Evolutionary conservation across 2,329 filamentous ascomycete species (phyloP).

Genomic region (Aspergillus aculeatinus): DNA sequence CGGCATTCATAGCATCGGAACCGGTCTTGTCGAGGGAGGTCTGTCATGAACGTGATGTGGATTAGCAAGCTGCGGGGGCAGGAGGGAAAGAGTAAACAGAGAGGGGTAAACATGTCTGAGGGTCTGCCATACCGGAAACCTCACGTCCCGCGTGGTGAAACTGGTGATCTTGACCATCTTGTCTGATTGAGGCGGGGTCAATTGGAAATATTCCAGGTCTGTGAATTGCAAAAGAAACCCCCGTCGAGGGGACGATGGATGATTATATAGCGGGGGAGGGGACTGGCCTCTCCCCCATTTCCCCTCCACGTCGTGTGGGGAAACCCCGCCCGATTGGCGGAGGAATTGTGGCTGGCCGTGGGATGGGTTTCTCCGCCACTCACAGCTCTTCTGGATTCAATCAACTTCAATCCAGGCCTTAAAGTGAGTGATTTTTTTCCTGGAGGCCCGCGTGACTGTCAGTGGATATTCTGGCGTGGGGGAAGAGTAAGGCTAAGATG

Average conservation of each 20-base stretch:
- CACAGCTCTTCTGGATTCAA: slow-evolving; percentile 3
- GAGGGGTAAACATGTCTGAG: not conserved
- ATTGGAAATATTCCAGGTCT: not conserved
- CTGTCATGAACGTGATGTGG: slow-evolving; percentile 26
- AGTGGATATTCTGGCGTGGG: not conserved
- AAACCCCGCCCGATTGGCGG: slow-evolving; percentile 25
- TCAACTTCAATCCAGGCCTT: not conserved
- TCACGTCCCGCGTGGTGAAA: slow-evolving; percentile 70
- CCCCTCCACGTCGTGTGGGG: slow-evolving; percentile 11
- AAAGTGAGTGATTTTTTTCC: not conserved
- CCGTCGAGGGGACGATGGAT: not conserved
- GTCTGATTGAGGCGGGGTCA: slow-evolving; percentile 5
- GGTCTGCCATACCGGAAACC: slow-evolving; percentile 58
- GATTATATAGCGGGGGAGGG: not conserved
- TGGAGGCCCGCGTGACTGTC: not conserved
- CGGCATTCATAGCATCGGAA: slow-evolving; percentile 94
- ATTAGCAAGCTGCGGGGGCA: slow-evolving; percentile 2
- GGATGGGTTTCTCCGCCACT: slow-evolving; percentile 26
- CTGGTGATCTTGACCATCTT: slow-evolving; percentile 66
- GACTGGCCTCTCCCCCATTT: not conserved
- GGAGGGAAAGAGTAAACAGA: not conserved
- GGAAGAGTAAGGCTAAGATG: not conserved
- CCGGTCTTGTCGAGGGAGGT: slow-evolving; percentile 97
- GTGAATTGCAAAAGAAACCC: not conserved
- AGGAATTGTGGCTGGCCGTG: slow-evolving; percentile 15